These are phyloP conservation scores for Dendrostoma leiphaemia DNA, from an alignment of 2,329 filamentous ascomycete species.

Conservation along the genomic window DNA sequence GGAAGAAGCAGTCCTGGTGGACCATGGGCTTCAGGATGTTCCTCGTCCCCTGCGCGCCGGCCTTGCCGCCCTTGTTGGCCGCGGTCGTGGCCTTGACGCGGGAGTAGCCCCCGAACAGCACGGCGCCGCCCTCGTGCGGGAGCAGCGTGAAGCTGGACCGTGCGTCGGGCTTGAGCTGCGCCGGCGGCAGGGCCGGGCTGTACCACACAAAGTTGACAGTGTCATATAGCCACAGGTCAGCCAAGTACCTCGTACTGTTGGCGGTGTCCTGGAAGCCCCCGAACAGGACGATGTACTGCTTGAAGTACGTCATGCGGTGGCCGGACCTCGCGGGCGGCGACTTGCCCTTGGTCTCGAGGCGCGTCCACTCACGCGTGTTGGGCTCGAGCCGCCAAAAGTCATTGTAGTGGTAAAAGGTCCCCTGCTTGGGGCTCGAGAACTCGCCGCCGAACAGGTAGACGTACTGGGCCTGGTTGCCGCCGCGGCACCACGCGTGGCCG, in stretches of 20 bases:
- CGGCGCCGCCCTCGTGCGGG: constrained; percentile 85
- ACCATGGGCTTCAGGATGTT: constrained; percentile 83
- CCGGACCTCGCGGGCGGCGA: constrained; percentile 83
- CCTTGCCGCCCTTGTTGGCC: constrained; percentile 63
- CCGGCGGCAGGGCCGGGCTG: constrained; percentile 69
- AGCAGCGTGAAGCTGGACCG: constrained; percentile 89
- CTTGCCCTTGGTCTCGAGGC: constrained; percentile 77
- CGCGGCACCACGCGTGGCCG: constrained; percentile 92
- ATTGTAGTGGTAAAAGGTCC: constrained; percentile 98
- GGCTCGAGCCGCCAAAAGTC: constrained; percentile 96
- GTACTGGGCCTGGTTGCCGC: constrained; percentile 74
- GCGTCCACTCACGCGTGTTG: constrained; percentile 81
- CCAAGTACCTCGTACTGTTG: constrained; percentile 89
- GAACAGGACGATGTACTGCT: constrained; percentile 94
- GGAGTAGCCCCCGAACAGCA: constrained; percentile 91
- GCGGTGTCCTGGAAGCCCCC: constrained; percentile 97
- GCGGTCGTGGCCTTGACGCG: constrained; percentile 72
- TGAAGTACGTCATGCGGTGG: constrained; percentile 94
- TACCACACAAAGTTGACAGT: constrained; percentile 84
- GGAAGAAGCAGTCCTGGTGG: constrained; percentile 92
- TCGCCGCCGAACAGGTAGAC: constrained; percentile 95
- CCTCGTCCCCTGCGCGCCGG: constrained; percentile 58
- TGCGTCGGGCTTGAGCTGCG: constrained; percentile 83
- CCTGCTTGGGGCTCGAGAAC: constrained; percentile 94
- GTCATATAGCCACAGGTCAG: constrained; percentile 95